phyloP scores from a whole-genome alignment of 2,329 filamentous ascomycete species.

The Cladosporium sp. region DNA sequence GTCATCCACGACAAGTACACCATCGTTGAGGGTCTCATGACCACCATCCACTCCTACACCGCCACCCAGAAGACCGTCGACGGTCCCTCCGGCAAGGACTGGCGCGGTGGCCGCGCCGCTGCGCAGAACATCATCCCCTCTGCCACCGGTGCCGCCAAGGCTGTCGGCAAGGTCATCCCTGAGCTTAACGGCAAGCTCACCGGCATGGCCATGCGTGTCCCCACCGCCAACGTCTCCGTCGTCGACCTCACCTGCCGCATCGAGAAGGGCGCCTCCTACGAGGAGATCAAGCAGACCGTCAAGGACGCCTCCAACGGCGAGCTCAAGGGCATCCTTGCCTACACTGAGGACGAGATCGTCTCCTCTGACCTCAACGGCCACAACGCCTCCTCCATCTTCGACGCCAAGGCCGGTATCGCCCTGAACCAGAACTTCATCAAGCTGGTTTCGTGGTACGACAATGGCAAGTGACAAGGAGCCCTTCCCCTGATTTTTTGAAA shows the following conservation, averaged over 20 bases:
- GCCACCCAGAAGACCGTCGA: slow-evolving; percentile 99
- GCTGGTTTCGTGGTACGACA: slow-evolving; percentile 77
- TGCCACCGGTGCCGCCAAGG: slow-evolving; percentile 99
- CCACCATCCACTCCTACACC: slow-evolving; percentile 99
- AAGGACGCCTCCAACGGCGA: slow-evolving; percentile 68
- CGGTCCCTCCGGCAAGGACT: slow-evolving; percentile 96
- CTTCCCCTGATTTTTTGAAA: too few species aligned
- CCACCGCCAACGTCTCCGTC: slow-evolving; percentile 97
- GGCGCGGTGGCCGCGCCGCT: slow-evolving; percentile 97
- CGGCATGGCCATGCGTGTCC: slow-evolving; percentile 99
- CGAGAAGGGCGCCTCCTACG: slow-evolving; percentile 84
- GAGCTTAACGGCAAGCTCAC: slow-evolving; percentile 98
- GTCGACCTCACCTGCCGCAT: slow-evolving; percentile 94
- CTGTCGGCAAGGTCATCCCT: slow-evolving; percentile 99
- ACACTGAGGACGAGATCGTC: slow-evolving; percentile 97
- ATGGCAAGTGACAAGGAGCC: too few species aligned
- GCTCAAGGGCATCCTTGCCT: slow-evolving; percentile 87
- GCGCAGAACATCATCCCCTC: slow-evolving; percentile 99
- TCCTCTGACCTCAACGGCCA: slow-evolving; percentile 93
- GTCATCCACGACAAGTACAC: slow-evolving; percentile 98
- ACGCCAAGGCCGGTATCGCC: slow-evolving; percentile 98
- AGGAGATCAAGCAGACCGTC: slow-evolving; percentile 88
- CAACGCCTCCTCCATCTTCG: slow-evolving; percentile 93
- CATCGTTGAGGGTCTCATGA: slow-evolving; percentile 99
- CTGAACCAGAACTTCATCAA: slow-evolving; percentile 99